Conservation (phyloP, 768 basidiomycete genomes). For the Lactarius vividus region DNA sequence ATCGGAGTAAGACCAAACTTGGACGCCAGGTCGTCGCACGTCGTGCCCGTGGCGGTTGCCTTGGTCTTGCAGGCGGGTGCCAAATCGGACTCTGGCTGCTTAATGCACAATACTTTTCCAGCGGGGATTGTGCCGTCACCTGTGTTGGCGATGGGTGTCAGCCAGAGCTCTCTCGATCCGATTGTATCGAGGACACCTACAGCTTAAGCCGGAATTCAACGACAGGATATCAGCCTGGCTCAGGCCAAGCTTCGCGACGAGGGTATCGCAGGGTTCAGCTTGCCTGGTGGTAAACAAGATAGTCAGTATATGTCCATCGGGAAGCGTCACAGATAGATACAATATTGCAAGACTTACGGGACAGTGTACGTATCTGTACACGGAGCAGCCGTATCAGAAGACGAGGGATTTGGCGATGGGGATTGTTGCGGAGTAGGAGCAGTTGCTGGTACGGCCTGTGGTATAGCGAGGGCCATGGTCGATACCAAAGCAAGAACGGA, state of each 20-base stretch:
- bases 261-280: conserved; percentile 1
- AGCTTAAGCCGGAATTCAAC: conserved; percentile 7
- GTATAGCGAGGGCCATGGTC: neutral
- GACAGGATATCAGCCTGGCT: neutral
- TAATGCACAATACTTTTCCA: neutral
- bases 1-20: neutral
- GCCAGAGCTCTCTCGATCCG: neutral
- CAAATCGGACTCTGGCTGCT: neutral
- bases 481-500: conserved; percentile 8
- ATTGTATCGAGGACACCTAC: neutral
- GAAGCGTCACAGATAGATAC: neutral
- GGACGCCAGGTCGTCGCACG: conserved; percentile 1
- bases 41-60: conserved; percentile 5
- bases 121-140: neutral
- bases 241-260: neutral
- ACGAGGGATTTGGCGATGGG: neutral
- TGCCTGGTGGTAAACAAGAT: neutral
- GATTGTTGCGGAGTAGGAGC: too few species aligned
- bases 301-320: neutral
- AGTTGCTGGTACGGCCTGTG: too few species aligned
- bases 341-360: neutral
- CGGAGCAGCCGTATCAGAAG: neutral
- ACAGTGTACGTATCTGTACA: neutral
- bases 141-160: neutral
- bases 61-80: conserved; percentile 17